A percentile compares a stretch with the other conserved stretches of the same genome.
phyloP scores from a whole-genome alignment of 441 rosid species.

The Aleurites moluccanus region DNA sequence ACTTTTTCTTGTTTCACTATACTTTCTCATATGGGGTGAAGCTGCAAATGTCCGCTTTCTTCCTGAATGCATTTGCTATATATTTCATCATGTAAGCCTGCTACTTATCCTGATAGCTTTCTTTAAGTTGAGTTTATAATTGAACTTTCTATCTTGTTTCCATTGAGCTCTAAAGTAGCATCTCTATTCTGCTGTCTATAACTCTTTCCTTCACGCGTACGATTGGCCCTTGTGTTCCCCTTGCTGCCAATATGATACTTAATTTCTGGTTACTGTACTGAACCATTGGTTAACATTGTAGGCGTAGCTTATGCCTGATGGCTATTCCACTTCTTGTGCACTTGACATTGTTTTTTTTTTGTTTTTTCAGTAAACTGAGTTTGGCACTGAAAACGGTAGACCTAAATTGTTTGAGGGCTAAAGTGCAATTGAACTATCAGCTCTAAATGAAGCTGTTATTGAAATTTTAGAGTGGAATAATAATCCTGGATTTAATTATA shows the following conservation, averaged over 20 bases:
- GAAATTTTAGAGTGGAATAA: background rate
- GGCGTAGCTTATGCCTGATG: background rate
- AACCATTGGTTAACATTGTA: background rate
- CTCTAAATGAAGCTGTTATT: background rate
- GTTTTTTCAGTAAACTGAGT: background rate
- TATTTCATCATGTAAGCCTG: constrained; percentile 90
- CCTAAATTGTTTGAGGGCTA: background rate
- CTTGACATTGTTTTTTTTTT: background rate
- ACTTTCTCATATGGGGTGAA: constrained; percentile 99
- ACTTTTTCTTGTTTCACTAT: constrained; percentile 88
- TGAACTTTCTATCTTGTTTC: background rate
- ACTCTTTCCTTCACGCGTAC: background rate
- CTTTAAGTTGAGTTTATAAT: background rate
- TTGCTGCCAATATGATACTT: background rate
- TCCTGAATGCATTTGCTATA: constrained; percentile 98
- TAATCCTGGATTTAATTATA: background rate
- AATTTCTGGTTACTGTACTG: background rate
- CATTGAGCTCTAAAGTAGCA: background rate
- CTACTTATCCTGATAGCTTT: background rate
- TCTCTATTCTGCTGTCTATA: background rate
- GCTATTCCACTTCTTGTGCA: background rate
- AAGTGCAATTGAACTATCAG: background rate
- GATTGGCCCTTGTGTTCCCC: background rate
- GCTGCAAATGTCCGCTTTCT: constrained; percentile 99
- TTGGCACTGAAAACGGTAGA: background rate